Base-by-base conservation (phyloP, 805 yeast species). In the Candida coquimbonensis region DNA sequence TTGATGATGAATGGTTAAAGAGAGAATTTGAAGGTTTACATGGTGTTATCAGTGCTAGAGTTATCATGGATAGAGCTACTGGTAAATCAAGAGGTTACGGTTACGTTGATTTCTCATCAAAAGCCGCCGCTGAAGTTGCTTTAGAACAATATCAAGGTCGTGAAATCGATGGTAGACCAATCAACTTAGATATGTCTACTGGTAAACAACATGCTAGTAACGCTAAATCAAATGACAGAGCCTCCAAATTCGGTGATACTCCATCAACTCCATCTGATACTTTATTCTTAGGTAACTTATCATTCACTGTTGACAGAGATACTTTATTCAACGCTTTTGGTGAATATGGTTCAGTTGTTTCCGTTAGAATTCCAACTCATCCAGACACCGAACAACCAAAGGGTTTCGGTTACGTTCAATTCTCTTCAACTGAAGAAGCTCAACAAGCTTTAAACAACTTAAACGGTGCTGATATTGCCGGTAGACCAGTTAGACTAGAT, bases 331-430 rank as follows among this genome's bases (percentile, higher is more conserved):
- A 77, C 57, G 66, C 80, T 37, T 93, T 93, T 62, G 80, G 83
- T 56, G 78, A 77, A 62, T 76, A 77, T 67, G 98, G 96, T 65
- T 75, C 77, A 51, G 87, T 93, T 51, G 70, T 88, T 46, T 87
- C 95, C 52, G 90, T 89, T 58, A 84, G 99, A 75, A 74, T 93
- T 56, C 99, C 99, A 68, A 91, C 98, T 38, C 95, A 93, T 73
- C 97, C 96, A 63, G 98, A 91, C 69, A 90, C 98, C 54, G 95
- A 89, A 68, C 96, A 91, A 74, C 95, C 96, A 69, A 93, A 93
- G 80, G 99, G 99, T 57, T 93, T 93, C 73, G 99, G 98, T 56
- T 93, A 93, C 70, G 96, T 91, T 48, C 98, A 93, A 73, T 91
- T 78, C 65, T 74, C 85, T 39, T 75, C 83, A 48, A 74, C 86